Base-by-base conservation (phyloP, 331 rosid genomes). In the Erythrophleum ivorense region DNA sequence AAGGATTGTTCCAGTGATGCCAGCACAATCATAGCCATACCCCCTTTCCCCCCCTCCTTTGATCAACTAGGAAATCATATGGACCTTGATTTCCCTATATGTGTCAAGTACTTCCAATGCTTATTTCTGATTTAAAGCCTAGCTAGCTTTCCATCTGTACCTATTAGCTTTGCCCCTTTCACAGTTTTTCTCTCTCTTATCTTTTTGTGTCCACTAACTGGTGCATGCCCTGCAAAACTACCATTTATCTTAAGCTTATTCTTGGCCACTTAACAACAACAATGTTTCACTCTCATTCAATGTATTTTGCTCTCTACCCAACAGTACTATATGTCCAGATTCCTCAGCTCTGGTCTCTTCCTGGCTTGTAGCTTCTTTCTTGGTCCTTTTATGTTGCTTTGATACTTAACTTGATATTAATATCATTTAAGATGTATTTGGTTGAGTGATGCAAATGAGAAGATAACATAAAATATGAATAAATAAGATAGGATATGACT, bases 271-370 rank as follows among this genome's bases (percentile, higher is more conserved):
- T 48, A 43, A 58, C 66, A 38, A 33, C 49, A 36, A 55, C 10
- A 55, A 83, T 72, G 81, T 81, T 78, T 60, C 57, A 18, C 10
- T 69, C 78, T 33, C 43, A 62, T 70, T 70, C 80, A 84, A 19
- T 29, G 58, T 24, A 24, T 78, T 49, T 10, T 71, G 84, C 77
- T 78, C 84, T 82, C 85, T 62, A 87, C 68, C 85, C 53, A 81
- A 87, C 78, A 62, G 31, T 31, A 58, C 66, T 72, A 63, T 4
- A 2, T 5, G 0, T 15, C 41, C 68, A 31, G 18, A 60, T 24
- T 62, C 33, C 64, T 58, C 34, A 19, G 33, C 13, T 36, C 49
- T 8, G 71, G 71, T 66, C n/a, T 63, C 45, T 63, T 63, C 69
- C 36, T 63, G 11, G 13, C 18, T 41, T 3, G 52, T 3, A 67